Base-by-base conservation (phyloP, 257 asterid genomes). In the Orobanche coerulescens region DNA sequence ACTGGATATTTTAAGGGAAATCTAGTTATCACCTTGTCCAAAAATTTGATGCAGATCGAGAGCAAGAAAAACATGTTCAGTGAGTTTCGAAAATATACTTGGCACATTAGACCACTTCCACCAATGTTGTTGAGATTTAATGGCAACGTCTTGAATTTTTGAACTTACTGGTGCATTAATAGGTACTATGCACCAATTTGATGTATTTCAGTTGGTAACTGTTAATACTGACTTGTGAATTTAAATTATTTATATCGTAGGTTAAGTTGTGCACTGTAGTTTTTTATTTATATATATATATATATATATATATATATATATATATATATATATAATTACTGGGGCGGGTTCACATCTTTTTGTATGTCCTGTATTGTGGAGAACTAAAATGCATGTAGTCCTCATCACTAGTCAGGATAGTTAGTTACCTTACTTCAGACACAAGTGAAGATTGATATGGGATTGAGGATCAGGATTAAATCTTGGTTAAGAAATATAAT, bases 401-500 rank as follows among this genome's bases (percentile, higher is more conserved):
- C 37, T 13, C n/a, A n/a, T 14, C 26, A 20, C 43, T 56, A 9
- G 56, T 48, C 47, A 47, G 64, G 61, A 43, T 47, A 59, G 37
- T 42, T 26, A 39, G 57, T 39, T 26, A 12, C 31, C 50, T 62
- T 28, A 18, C 13, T 19, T 36, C 57, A 7, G 52, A 58, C 8
- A n/a, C 16, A 6, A 47, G n/a, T n/a, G 16, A 22, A 5, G 26
- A 28, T 16, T 46, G 53, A n/a, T 12, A 40, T 30, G 40, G 4
- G 57, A 54, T 10, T 51, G 70, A 4, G 1, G 3, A 39, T 51
- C 51, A 50, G 56, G 67, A 19, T 43, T 70, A 34, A 40, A n/a
- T n/a, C n/a, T n/a, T n/a, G n/a, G n/a, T n/a, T 9, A 10, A 6
- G 23, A 23, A 47, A 56, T 26, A 56, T 25, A n/a, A 7, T 44